Conservation (phyloP, 306 rosid genomes). For the Boehmeria nivea region DNA sequence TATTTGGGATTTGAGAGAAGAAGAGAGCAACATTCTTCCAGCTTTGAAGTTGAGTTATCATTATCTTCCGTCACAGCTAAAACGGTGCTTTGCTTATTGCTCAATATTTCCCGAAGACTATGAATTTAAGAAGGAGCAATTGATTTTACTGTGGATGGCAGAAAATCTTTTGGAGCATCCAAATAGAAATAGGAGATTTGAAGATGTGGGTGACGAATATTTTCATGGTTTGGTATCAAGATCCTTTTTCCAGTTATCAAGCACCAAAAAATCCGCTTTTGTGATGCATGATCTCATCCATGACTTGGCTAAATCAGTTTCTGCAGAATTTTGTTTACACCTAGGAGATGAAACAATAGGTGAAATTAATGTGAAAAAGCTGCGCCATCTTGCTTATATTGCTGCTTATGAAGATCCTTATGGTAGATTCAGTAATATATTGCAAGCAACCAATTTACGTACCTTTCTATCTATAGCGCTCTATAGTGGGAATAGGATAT, state of each 20-base stretch:
- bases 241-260: conserved; percentile 10
- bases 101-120: neutral
- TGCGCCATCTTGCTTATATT: neutral
- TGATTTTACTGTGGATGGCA: too few species aligned
- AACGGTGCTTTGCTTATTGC: conserved; percentile 13
- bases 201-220: neutral
- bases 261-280: neutral
- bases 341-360: neutral
- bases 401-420: neutral
- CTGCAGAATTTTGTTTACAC: neutral
- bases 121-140: neutral
- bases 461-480: too few species aligned
- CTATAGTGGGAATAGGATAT: too few species aligned
- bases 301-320: neutral
- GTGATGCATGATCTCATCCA: conserved; percentile 4
- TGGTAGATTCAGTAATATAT: neutral
- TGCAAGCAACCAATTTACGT: too few species aligned
- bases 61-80: conserved; percentile 11
- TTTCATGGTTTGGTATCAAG: neutral
- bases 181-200: too few species aligned
- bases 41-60: conserved; percentile 4
- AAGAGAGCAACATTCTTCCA: neutral
- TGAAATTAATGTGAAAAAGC: neutral
- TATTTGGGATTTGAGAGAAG: neutral
- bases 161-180: neutral